Evolutionary conservation across 176 grass and related monocot species (phyloP), one percentile per base, ranked within the genome.

Genomic region (Oryza meyeriana): DNA sequence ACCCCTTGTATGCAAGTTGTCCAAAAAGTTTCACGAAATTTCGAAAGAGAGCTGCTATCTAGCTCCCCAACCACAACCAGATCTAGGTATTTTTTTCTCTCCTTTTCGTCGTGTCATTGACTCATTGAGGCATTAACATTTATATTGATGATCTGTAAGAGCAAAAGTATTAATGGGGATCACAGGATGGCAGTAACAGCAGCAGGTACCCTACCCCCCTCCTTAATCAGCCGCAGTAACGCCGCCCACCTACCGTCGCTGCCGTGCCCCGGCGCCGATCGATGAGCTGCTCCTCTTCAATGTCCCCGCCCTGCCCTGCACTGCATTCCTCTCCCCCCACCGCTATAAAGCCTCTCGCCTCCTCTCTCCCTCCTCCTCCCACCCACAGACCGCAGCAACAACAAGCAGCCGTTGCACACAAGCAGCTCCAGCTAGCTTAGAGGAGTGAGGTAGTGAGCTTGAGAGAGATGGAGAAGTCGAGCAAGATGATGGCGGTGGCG

Each of bases 391-490:
- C 52, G 31, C 47, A 84, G 22, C 66, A 83, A 26, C 36, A 78
- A 25, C 39, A 48, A 16, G 34, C 32, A 27, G 34, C 17, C 13
- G 27, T 4, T 31, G 17, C 61, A 47, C 44, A 11, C 29, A 6
- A 31, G 38, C 26, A 62, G 36, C 18, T 28, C 2, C 16, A 12
- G 6, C n/a, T n/a, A 50, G 26, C 31, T 24, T 40, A 67, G 12
- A 29, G 11, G 8, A 6, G 45, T 34, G 72, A 64, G 66, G 16
- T 0, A 45, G 80, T 10, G 1, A n/a, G 44, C 2, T 16, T 22
- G 50, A 30, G 33, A 58, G 72, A 7, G 61, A 96, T 96, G 93
- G 88, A 89, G 52, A 93, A 62, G 83, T 79, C 69, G 26, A 61
- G 67, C 47, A 93, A 90, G 88, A 42, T 89, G 82, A 50, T 66